Evolutionary conservation across 345 rosid genomes (phyloP), one percentile per base, ranked within the genome.

Genomic region (Bruguiera gymnorhiza): DNA sequence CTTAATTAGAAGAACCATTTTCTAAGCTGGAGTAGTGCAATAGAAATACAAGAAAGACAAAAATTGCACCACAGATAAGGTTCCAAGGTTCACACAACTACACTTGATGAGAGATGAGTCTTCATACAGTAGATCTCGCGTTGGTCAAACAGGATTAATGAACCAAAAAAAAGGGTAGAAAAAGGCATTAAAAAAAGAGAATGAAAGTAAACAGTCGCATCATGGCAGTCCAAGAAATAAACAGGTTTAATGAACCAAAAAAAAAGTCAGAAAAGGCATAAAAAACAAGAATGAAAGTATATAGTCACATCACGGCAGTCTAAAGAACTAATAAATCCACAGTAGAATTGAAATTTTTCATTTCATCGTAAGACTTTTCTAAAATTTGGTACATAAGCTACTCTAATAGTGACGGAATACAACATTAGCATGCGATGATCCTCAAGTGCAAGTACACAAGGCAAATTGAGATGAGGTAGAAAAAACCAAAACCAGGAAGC

Each of bases 41-140:
- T 13, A 43, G 18, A 43, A n/a, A 39, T 34, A 48, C 60, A 71
- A 59, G 66, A 24, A 60, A 74, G 60, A 64, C 76, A 75, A 56
- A 76, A 70, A 73, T 62, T 64, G 20, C 50, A 24, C 62, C 29
- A 63, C 48, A 29, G 21, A 68, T 36, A 36, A 64, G 63, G 15
- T 20, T 54, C 16, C n/a, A 5, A 39, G 58, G 30, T 31, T 46
- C 23, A 31, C 15, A 57, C 64, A 62, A 71, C 63, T 65, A 23
- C 57, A 52, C 67, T 60, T 75, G 67, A 75, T 70, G 58, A 51
- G 58, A 54, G 36, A 30, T 3, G 16, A 36, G 50, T 62, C 84
- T 78, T 78, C 76, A 63, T 27, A 78, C 79, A 70, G 76, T 83
- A 62, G 72, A 83, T 75, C 77, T 71, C 62, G 53, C 69, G 68